Evolutionary conservation across 1,139 yeast genomes (phyloP).

Genomic region (Scheffersomyces stambukii): DNA sequence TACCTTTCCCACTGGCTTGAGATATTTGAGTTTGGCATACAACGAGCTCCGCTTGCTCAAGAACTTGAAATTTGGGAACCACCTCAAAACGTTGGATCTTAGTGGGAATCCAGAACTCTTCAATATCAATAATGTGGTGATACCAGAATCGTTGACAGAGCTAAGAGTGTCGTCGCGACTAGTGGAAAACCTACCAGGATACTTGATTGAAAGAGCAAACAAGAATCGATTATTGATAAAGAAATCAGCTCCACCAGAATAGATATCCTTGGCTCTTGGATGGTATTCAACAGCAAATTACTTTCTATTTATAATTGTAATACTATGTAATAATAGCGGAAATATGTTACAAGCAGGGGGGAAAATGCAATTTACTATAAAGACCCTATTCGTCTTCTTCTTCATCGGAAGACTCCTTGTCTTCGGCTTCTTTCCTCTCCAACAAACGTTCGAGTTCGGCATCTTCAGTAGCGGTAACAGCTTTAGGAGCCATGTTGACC

Average conservation of each 20-base stretch:
- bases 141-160: slow-evolving; percentile 37
- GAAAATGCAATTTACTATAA: slow-evolving; percentile 1
- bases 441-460: slow-evolving; percentile 95
- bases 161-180: slow-evolving; percentile 35
- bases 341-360: slow-evolving; percentile 1
- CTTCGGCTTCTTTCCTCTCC: slow-evolving; percentile 51
- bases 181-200: slow-evolving; percentile 33
- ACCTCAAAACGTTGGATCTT: slow-evolving; percentile 32
- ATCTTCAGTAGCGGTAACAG: slow-evolving; percentile 97
- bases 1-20: slow-evolving; percentile 35
- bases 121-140: slow-evolving; percentile 33
- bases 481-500: slow-evolving; percentile 97
- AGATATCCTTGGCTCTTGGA: too few species aligned
- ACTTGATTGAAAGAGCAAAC: slow-evolving; percentile 41
- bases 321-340: slow-evolving; percentile 6
- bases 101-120: slow-evolving; percentile 42
- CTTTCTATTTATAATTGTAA: slow-evolving; percentile 1
- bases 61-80: slow-evolving; percentile 34
- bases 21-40: slow-evolving; percentile 32
- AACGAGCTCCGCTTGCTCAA: slow-evolving; percentile 38
- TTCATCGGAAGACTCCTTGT: slow-evolving; percentile 41
- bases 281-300: too few species aligned
- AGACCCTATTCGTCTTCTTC: slow-evolving; percentile 36
- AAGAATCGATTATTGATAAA: slow-evolving; percentile 26
- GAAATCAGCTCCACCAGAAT: too few species aligned